Conservation (phyloP, 78 protist species). For the Protostelium mycophagum region DNA sequence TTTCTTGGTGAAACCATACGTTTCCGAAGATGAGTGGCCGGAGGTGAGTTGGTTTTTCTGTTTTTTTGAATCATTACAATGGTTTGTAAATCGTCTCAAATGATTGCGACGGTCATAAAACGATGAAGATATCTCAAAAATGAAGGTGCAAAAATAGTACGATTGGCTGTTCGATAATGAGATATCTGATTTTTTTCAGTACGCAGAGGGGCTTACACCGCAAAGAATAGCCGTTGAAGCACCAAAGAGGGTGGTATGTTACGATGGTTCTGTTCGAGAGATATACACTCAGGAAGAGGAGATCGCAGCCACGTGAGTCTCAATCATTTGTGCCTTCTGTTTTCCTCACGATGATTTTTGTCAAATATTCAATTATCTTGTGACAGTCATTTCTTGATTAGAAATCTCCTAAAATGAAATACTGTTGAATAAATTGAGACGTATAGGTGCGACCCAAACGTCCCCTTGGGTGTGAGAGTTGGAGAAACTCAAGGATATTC, state of each 20-base stretch:
- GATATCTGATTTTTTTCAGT: too few species aligned
- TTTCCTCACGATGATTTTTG: too few species aligned
- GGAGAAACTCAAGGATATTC: neutral
- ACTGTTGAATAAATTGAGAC: neutral
- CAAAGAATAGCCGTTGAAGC: neutral
- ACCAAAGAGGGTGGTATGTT: neutral
- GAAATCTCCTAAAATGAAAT: neutral
- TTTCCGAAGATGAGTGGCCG: neutral
- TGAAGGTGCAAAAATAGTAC: too few species aligned
- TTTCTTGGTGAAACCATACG: neutral
- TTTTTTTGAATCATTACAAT: too few species aligned
- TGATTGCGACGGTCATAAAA: too few species aligned
- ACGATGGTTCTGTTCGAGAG: neutral
- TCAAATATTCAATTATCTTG: too few species aligned
- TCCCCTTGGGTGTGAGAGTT: neutral
- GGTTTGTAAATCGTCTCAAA: too few species aligned
- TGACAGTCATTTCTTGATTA: too few species aligned
- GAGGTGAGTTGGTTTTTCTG: too few species aligned
- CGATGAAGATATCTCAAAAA: too few species aligned
- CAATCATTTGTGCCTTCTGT: too few species aligned
- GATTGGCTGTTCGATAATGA: too few species aligned
- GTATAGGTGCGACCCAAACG: neutral
- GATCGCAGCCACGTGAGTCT: neutral
- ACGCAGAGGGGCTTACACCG: neutral
- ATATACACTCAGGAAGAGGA: neutral